These are phyloP conservation scores for Groenewaldozyma auringiensis DNA, from an alignment of 1,139 yeast genomes.

Conservation along the genomic window DNA sequence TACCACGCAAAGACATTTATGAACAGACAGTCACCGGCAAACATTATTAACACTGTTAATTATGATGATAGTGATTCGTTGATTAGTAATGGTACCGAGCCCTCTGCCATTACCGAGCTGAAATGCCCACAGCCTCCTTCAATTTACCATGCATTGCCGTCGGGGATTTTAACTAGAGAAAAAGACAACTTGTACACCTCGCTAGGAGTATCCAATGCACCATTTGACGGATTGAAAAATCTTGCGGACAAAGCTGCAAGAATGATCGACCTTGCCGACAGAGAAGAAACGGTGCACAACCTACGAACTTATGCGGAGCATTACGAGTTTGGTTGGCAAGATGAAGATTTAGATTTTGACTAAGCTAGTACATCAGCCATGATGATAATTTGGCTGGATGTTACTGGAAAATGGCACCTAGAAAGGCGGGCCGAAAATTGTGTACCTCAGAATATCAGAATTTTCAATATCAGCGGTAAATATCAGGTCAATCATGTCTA, in stretches of 20 bases:
- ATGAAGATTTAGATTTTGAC: slow-evolving; percentile 27
- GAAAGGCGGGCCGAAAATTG: too few species aligned
- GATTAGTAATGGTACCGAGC: slow-evolving; percentile 18
- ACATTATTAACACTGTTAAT: neutral
- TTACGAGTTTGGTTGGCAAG: slow-evolving; percentile 53
- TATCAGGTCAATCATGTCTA: too few species aligned
- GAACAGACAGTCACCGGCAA: slow-evolving; percentile 17
- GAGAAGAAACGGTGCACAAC: slow-evolving; percentile 56
- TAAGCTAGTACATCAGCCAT: too few species aligned
- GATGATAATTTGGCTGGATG: too few species aligned
- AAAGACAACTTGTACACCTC: slow-evolving; percentile 26
- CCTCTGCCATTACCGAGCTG: slow-evolving; percentile 13
- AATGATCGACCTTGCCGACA: slow-evolving; percentile 43
- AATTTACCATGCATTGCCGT: slow-evolving; percentile 21
- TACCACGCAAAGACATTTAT: slow-evolving; percentile 25
- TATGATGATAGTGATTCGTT: slow-evolving; percentile 14
- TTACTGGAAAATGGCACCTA: too few species aligned
- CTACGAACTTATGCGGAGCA: slow-evolving; percentile 43
- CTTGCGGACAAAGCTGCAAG: slow-evolving; percentile 43
- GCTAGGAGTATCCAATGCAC: slow-evolving; percentile 41
- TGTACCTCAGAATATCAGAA: too few species aligned
- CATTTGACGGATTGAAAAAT: slow-evolving; percentile 40
- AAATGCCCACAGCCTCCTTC: slow-evolving; percentile 19
- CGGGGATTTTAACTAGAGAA: slow-evolving; percentile 12
- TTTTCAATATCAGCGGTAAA: too few species aligned